Base-by-base conservation (phyloP, 2,329 filamentous ascomycete genomes). In the Fusarium setosum region DNA sequence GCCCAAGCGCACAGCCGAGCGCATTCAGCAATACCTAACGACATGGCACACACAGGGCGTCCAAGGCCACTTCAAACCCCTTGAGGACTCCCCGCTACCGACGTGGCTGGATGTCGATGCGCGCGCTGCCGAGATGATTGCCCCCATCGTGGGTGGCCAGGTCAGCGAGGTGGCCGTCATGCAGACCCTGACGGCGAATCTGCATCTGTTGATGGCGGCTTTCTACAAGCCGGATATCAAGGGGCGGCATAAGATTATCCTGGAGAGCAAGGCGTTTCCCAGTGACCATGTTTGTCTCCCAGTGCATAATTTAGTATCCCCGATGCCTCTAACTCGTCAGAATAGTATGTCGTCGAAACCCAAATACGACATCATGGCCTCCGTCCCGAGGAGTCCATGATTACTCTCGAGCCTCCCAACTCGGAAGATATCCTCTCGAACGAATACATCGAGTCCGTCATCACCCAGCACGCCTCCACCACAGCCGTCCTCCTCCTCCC, bases 191-290 rank as follows among this genome's bases (percentile, higher is more conserved):
- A 96, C 92, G 7, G 88, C 86, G 11, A 95, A 95, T 72, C 76
- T 95, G 54, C 92, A 95, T 76, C 77, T 94, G 23, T 81, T 94
- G 68, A 88, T 95, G 88, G 88, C 90, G n/a, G 91, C 90, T 73
- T 95, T 95, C 79, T 95, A 94, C 76, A 83, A 82, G 42, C 92
- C 92, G 0, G 89, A 85, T 1, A 64, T 82, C 78, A 73, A 75
- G 45, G 74, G 73, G 4, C 74, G 81, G 35, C 90, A 90, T 75
- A 94, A 93, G 79, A 91, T 95, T 64, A 89, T 95, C 47, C 82
- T 94, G 13, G 92, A 96, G 74, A 90, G 90, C 73, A 94, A 94
- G 74, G 92, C 93, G 0, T 96, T 96, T 68, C 93, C 93, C 0
- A 93, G 90, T 75, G 93, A 96, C 72, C 90, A 93, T 77, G 89